Base-by-base conservation (phyloP, 176 grass and related monocot species). In the Thinopyrum elongatum region DNA sequence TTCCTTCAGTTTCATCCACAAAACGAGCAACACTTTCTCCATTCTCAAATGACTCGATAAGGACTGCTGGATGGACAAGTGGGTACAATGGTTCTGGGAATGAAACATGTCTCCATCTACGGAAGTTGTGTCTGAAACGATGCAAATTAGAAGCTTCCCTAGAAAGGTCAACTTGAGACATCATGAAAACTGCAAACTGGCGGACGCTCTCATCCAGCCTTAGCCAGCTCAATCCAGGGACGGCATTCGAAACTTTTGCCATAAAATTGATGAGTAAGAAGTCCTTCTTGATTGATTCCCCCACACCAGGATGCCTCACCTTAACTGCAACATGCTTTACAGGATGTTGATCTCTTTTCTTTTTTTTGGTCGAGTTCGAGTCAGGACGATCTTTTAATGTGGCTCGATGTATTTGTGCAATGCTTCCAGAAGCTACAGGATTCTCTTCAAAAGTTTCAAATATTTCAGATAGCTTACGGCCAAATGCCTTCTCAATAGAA, bases 151-250 rank as follows among this genome's bases (percentile, higher is more conserved):
- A 88, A 87, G 96, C 93, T 91, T 98, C 96, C 57, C 93, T 85
- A 35, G 96, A 95, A 80, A 98, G 94, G 82, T 98, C 96, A 60
- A 98, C 93, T 84, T 98, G 96, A 86, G 93, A 95, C 91, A 98
- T 89, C 96, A 98, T 98, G 82, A 94, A 98, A 83, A 93, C 85
- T 25, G 95, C 91, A 83, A 98, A 98, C 21, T 98, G 95, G 19
- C 91, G 89, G 31, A 91, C 96, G 84, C 96, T 98, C 84, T 98
- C 96, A 76, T 98, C 96, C 86, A 98, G 81, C 80, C 96, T 94
- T 83, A 98, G 87, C 96, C 96, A 98, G 81, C 91, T 95, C 84
- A 98, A 91, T 57, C 91, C 93, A 87, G 96, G 95, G 76, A 94
- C 15, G 0, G 87, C 31, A 74, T 69, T 92, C 6, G 93, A 98